Evolutionary conservation across 257 asterid species (phyloP).

Genomic region (Capsicum rhomboideum): DNA sequence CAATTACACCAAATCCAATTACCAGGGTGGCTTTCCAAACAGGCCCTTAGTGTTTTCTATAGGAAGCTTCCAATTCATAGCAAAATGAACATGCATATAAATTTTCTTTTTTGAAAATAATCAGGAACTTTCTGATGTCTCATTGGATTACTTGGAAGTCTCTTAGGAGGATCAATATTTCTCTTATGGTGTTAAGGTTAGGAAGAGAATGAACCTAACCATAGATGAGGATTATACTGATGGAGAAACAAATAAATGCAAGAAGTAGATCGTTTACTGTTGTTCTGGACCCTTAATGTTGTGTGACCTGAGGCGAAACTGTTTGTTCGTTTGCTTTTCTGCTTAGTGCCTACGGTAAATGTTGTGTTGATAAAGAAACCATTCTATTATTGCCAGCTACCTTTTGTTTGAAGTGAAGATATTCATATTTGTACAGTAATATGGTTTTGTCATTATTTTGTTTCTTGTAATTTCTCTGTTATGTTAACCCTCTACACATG

Average conservation of each 20-base stretch:
- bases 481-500: too few relatives aligned
- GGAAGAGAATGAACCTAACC: too few relatives aligned
- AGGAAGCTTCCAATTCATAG: too few relatives aligned
- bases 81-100: neutral
- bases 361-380: too few relatives aligned
- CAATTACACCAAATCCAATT: too few relatives aligned
- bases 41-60: too few relatives aligned
- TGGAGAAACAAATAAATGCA: neutral
- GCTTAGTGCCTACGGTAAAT: too few relatives aligned
- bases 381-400: neutral
- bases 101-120: neutral
- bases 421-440: neutral
- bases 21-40: too few relatives aligned
- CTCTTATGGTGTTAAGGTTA: neutral
- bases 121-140: neutral
- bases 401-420: neutral
- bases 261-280: neutral
- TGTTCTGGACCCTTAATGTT: neutral
- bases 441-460: neutral
- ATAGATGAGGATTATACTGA: neutral
- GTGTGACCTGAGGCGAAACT: neutral
- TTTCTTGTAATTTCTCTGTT: neutral
- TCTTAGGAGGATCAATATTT: neutral
- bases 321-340: neutral
- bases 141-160: neutral